Evolutionary conservation across 345 rosid species (phyloP), one percentile per base, ranked within the genome.

Genomic region (Eucalyptus erythrocorys): DNA sequence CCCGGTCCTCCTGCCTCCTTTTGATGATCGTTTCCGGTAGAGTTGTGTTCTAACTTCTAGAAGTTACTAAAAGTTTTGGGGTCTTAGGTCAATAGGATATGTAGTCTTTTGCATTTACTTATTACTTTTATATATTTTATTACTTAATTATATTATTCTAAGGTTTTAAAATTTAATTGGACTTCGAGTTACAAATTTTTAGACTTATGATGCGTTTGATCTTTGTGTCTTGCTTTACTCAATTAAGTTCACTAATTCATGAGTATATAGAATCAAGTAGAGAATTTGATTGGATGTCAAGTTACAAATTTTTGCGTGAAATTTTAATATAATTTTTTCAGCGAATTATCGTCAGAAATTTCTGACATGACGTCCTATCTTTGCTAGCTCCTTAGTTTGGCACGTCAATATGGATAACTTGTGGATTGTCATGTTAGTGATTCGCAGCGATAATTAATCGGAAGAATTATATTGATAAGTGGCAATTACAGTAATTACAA

Each of bases 391-490:
- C 55, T 51, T 19, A 19, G 4, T 51, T 7, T 51, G 55, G 55
- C 2, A 51, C 0, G 1, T 0, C 24, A 0, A 26, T 0, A 24
- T 26, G 6, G n/a, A 26, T 26, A 57, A 26, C 6, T 57, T 57
- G 6, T 26, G n/a, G n/a, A 57, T 26, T 10, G 6, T 26, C 30
- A 26, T 0, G 1, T 26, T 11, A 10, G n/a, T 11, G n/a, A 57
- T 26, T 27, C 5, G 30, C 0, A 26, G 6, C 6, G n/a, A 11
- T 10, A 57, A 57, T 57, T 2, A 57, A 27, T 0, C 0, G 3
- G 1, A 57, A 57, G n/a, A 27, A 57, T 11, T 26, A 26, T 27
- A 57, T 57, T 26, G 64, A 1, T 57, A 24, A 57, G 64, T 26
- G 10, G 24, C 1, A 26, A 4, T 11, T 24, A 57, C 64, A 57